Base-by-base conservation (phyloP, 805 yeast genomes). In the Clavispora phyllophila region DNA sequence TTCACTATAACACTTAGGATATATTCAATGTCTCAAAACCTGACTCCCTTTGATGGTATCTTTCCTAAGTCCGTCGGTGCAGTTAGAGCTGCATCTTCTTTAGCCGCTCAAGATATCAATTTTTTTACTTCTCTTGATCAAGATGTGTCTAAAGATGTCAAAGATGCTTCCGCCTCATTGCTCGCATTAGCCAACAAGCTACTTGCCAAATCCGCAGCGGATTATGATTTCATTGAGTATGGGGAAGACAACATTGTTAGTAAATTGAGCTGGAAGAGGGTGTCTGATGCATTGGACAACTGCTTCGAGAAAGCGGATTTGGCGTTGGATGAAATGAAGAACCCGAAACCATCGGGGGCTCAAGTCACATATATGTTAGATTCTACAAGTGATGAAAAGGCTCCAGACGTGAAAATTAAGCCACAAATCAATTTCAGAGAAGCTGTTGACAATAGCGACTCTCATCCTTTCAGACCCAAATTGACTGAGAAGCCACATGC, bases 101-200 rank as follows among this genome's bases (percentile, higher is more conserved):
- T 90, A 34, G 84, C 86, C 2, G 78, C 87, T 0, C 85, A 85
- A 43, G 98, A 91, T 66, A 73, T 89, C n/a, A 78, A 75, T 24
- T 93, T 90, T 55, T 79, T 81, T 60, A 68, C 73, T 36, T 79
- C 86, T 37, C 56, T 87, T 10, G 91, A 87, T 53, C 53, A 66
- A 3, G 55, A 60, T 1, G 56, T 81, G 12, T 62, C 71, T 8
- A 48, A 55, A 0, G 56, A 70, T 12, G 58, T 81, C 37, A 68
- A 69, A 9, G 49, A 51, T 1, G 56, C 76, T 0, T 70, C 81
- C 4, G 57, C 61, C 13, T 60, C 67, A 17, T 43, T 84, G 5
- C 56, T 79, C 20, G 61, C 58, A 1, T 47, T 79, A 39, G 68
- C 81, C 37, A 78, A 79, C 50, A 61, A 60, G 8, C 46, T 82